Evolutionary conservation across 2,329 filamentous ascomycete genomes (phyloP).

Genomic region (Rosellinia necatrix): DNA sequence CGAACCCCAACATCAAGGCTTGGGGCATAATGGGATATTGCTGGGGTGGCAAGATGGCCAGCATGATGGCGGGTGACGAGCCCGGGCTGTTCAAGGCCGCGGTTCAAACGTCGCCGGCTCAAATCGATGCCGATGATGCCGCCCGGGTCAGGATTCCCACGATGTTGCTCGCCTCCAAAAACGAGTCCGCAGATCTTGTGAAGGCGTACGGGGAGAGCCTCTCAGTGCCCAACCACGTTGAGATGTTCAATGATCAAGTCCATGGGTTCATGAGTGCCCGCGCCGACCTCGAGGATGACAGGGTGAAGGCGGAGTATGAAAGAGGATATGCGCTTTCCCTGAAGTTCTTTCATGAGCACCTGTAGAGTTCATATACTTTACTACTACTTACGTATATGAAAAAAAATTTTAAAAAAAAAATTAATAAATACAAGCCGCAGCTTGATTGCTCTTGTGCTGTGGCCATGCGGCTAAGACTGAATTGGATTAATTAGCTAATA

Average conservation of each 20-base stretch:
- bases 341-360: constrained; percentile 58
- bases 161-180: constrained; percentile 64
- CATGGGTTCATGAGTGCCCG: constrained; percentile 75
- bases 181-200: constrained; percentile 59
- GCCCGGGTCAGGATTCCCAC: constrained; percentile 35
- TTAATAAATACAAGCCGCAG: too few relatives aligned
- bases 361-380: neutral
- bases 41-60: constrained; percentile 69
- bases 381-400: neutral
- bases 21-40: constrained; percentile 66
- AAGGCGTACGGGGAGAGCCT: constrained; percentile 57
- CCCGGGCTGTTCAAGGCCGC: constrained; percentile 54
- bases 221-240: constrained; percentile 59
- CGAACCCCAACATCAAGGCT: constrained; percentile 58
- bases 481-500: too few relatives aligned
- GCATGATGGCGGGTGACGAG: constrained; percentile 53
- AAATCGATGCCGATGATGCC: constrained; percentile 64
- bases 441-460: too few relatives aligned
- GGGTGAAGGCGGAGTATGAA: constrained; percentile 62
- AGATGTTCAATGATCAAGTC: constrained; percentile 65
- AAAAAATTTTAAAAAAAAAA: too few relatives aligned
- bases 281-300: constrained; percentile 57
- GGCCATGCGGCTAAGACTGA: too few relatives aligned
- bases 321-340: constrained; percentile 63
- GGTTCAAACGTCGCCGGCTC: constrained; percentile 60